phyloP scores from a whole-genome alignment of 2,329 filamentous ascomycete species.

The Juglanconis oblonga region DNA sequence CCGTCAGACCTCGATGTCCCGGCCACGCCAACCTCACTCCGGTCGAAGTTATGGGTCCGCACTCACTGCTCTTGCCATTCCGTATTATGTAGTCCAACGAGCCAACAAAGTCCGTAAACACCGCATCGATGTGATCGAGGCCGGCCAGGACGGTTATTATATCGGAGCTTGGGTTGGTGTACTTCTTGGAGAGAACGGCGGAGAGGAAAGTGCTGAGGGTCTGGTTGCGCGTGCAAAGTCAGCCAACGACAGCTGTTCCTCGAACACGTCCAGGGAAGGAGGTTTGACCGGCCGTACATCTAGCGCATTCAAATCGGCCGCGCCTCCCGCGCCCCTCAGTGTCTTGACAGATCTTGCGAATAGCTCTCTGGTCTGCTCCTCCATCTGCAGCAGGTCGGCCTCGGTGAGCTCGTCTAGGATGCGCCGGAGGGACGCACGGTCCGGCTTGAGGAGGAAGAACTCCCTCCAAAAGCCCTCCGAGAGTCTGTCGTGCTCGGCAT shows the following conservation, averaged over 20 bases:
- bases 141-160: conserved; percentile 88
- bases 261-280: neutral
- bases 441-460: conserved; percentile 87
- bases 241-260: neutral
- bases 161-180: conserved; percentile 92
- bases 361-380: conserved; percentile 75
- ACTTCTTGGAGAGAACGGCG: conserved; percentile 80
- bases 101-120: conserved; percentile 86
- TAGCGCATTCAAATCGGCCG: conserved; percentile 73
- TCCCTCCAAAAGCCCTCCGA: conserved; percentile 94
- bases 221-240: conserved; percentile 51
- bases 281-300: conserved; percentile 55
- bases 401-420: conserved; percentile 70
- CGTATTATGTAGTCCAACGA: conserved; percentile 80
- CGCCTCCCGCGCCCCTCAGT: conserved; percentile 57
- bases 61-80: conserved; percentile 67
- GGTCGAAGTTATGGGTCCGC: neutral
- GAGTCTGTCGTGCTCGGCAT: conserved; percentile 68
- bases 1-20: conserved; percentile 23
- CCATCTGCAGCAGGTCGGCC: conserved; percentile 72
- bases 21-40: neutral
- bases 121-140: conserved; percentile 79
- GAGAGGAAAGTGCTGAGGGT: conserved; percentile 87
- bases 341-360: conserved; percentile 71
- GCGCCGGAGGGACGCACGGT: conserved; percentile 63